Base-by-base conservation (phyloP, 306 rosid species). In the Vigna reflexopilosa region DNA sequence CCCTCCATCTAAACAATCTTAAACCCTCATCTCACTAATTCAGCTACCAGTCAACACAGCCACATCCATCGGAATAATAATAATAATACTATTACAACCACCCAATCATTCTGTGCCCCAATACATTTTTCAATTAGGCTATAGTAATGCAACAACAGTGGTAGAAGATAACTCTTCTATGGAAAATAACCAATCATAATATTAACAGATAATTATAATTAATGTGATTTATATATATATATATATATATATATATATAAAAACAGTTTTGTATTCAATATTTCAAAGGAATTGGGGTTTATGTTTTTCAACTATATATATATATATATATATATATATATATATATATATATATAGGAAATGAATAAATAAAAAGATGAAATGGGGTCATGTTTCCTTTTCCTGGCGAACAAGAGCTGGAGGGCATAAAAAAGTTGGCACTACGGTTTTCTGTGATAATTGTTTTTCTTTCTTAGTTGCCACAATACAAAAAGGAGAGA, bases 401-500 rank as follows among this genome's bases (percentile, higher is more conserved):
- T 73, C 67, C 34, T 76, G 2, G 19, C 12, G 58, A 83, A 82
- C 78, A 82, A 72, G 81, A 82, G 81, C 73, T 83, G 68, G 78
- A 58, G 75, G 72, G 67, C 77, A 79, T 83, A 70, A 80, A 82
- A 85, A 88, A 83, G 80, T 67, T 77, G 58, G 63, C 87, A 66
- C 78, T 80, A 74, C 69, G 63, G 63, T 63, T 63, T 85, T 88
- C 62, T 57, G 79, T 90, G 87, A 91, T 82, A 77, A 85, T 78
- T 58, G 14, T 24, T 42, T 78, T 30, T 13, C 12, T 62, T 38
- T 34, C 49, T 75, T 82, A 34, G 76, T 51, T 26, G 69, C 49
- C 68, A 45, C 80, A 68, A 81, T 75, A 81, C 72, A 75, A 81
- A 68, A 75, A 50, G 58, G 59, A 80, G 83, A 77, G 85, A 70